Evolutionary conservation across 257 asterid species (phyloP).

Genomic region (Dorcoceras hygrometricum): DNA sequence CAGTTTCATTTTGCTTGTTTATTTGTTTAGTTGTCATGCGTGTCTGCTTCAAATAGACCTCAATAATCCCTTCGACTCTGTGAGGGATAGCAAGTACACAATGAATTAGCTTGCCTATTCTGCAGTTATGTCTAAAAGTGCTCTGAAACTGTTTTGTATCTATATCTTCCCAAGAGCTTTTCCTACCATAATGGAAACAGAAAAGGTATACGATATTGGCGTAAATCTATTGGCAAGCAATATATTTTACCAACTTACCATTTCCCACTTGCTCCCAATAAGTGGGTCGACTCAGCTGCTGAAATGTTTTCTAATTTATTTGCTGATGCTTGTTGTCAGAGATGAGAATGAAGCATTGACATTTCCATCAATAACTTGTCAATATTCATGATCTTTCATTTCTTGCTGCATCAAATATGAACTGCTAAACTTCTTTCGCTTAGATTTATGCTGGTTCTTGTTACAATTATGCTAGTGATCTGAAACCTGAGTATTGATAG

Average conservation of each 20-base stretch:
- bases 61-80: conserved; percentile 13
- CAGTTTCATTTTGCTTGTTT: not conserved
- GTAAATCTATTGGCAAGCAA: not conserved
- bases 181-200: conserved; percentile 1
- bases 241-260: not conserved
- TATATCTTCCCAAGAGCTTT: conserved; percentile 8
- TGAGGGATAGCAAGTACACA: not conserved
- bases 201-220: not conserved
- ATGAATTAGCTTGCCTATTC: conserved; percentile 15
- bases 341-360: conserved; percentile 8
- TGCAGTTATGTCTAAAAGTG: conserved; percentile 15
- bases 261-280: not conserved
- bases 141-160: conserved; percentile 9
- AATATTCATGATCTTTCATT: not conserved
- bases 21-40: not conserved
- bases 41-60: conserved; percentile 15
- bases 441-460: not conserved
- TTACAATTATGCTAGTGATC: not conserved
- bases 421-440: not conserved
- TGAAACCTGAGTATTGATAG: not conserved
- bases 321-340: not conserved
- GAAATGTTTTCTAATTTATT: not conserved
- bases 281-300: not conserved
- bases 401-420: conserved; percentile 3
- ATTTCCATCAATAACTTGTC: not conserved